phyloP scores from a whole-genome alignment of 768 basidiomycete genomes.

The Boletus sensibilis region DNA sequence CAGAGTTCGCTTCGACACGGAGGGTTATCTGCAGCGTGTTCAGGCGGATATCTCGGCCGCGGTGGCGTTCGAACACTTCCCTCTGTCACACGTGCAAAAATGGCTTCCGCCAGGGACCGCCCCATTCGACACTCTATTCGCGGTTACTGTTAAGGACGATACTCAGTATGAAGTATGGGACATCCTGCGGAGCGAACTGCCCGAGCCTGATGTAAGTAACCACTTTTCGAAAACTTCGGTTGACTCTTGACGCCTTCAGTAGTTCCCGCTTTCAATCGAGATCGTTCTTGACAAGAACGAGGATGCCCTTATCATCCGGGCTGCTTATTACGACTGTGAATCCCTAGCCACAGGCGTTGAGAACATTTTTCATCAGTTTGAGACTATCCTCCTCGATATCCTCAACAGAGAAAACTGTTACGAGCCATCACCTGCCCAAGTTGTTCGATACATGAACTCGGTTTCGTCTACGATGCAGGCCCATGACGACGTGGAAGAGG shows the following conservation, averaged over 20 bases:
- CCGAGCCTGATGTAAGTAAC: slow-evolving; percentile 32
- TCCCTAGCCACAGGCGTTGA: slow-evolving; percentile 17
- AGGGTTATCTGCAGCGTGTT: slow-evolving; percentile 17
- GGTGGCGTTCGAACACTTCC: slow-evolving; percentile 31
- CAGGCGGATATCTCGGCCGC: slow-evolving; percentile 30
- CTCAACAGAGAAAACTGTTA: slow-evolving; percentile 8
- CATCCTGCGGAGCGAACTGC: slow-evolving; percentile 29
- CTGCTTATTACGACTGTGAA: slow-evolving; percentile 24
- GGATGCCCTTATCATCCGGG: slow-evolving; percentile 17
- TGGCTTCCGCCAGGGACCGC: slow-evolving; percentile 27
- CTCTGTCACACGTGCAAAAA: slow-evolving; percentile 31
- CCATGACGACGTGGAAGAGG: background rate
- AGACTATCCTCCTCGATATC: slow-evolving; percentile 21
- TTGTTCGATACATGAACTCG: background rate
- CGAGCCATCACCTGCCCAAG: background rate
- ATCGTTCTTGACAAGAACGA: slow-evolving; percentile 24
- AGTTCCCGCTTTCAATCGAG: slow-evolving; percentile 27
- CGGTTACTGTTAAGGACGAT: slow-evolving; percentile 27
- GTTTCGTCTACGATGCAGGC: background rate
- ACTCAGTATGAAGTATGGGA: slow-evolving; percentile 22
- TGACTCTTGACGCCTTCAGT: background rate
- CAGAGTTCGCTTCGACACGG: slow-evolving; percentile 21
- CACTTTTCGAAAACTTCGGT: background rate
- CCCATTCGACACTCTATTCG: slow-evolving; percentile 34
- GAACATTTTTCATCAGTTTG: slow-evolving; percentile 25